Evolutionary conservation across 2,329 filamentous ascomycete species (phyloP).

Genomic region (Fusarium metavorans): DNA sequence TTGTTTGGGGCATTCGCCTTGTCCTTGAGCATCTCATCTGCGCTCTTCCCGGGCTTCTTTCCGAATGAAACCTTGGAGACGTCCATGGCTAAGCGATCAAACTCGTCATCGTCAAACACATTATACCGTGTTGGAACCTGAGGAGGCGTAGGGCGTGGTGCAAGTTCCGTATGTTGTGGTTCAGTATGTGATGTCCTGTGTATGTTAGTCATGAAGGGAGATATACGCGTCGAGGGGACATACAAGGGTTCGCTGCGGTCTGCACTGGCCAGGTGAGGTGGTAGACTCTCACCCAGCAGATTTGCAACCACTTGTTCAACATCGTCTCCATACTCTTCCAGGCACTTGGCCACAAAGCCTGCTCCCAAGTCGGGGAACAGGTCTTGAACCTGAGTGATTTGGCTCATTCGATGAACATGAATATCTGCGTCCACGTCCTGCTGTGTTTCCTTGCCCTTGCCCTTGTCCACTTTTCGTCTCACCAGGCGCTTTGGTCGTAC

Average conservation of each 20-base stretch:
- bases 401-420: constrained; percentile 84
- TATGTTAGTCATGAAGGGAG: constrained; percentile 29
- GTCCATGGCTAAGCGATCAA: constrained; percentile 77
- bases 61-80: constrained; percentile 81
- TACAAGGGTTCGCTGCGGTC: constrained; percentile 75
- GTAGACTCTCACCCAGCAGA: constrained; percentile 82
- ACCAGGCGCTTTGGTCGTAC: constrained; percentile 62
- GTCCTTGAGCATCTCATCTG: constrained; percentile 79
- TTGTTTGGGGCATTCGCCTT: constrained; percentile 76
- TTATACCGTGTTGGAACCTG: constrained; percentile 73
- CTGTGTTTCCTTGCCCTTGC: constrained; percentile 64
- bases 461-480: constrained; percentile 72
- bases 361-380: constrained; percentile 90
- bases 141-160: constrained; percentile 70
- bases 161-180: constrained; percentile 55
- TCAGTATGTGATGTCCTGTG: constrained; percentile 46
- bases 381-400: constrained; percentile 92
- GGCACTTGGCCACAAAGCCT: constrained; percentile 81
- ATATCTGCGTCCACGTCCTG: constrained; percentile 61
- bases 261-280: constrained; percentile 71
- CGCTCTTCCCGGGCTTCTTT: constrained; percentile 72
- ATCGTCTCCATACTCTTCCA: constrained; percentile 83
- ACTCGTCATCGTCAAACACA: constrained; percentile 83
- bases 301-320: constrained; percentile 85
- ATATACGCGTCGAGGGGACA: constrained; percentile 38